phyloP scores from a whole-genome alignment of 169 alveolate genomes.

The Cryptosporidium tyzzeri region DNA sequence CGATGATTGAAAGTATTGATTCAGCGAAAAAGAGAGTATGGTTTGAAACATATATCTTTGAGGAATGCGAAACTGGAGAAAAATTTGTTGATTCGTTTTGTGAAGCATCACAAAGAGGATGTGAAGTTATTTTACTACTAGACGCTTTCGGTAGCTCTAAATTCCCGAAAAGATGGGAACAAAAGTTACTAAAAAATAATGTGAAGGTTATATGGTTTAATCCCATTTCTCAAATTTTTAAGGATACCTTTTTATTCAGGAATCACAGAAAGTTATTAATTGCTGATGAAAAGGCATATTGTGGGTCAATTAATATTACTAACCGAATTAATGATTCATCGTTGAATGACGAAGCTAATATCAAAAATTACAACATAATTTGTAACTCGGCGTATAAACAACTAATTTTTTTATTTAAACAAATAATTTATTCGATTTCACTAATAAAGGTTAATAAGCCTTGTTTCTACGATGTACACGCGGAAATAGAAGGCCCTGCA shows the following conservation, averaged over 20 bases:
- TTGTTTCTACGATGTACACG: slow-evolving; percentile 82
- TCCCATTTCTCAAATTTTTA: slow-evolving; percentile 61
- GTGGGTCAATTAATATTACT: slow-evolving; percentile 87
- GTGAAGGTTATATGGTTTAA: slow-evolving; percentile 77
- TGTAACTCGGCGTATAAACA: slow-evolving; percentile 75
- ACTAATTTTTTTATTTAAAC: slow-evolving; percentile 78
- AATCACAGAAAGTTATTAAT: slow-evolving; percentile 85
- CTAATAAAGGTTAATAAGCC: slow-evolving; percentile 70
- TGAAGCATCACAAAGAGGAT: slow-evolving; percentile 87
- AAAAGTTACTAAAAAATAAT: slow-evolving; percentile 26
- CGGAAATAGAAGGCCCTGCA: slow-evolving; percentile 82
- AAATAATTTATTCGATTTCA: slow-evolving; percentile 77
- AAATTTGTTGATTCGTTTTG: slow-evolving; percentile 81
- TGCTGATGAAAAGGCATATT: slow-evolving; percentile 83
- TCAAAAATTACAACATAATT: slow-evolving; percentile 69
- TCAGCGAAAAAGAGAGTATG: slow-evolving; percentile 83
- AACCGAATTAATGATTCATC: slow-evolving; percentile 24
- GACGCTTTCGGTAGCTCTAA: slow-evolving; percentile 80
- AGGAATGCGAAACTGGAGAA: slow-evolving; percentile 84
- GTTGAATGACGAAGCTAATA: slow-evolving; percentile 16
- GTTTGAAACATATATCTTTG: slow-evolving; percentile 88
- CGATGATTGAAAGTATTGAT: slow-evolving; percentile 76
- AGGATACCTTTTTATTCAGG: slow-evolving; percentile 82
- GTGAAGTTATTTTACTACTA: slow-evolving; percentile 84
- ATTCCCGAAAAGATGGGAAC: slow-evolving; percentile 77